Evolutionary conservation across 305 asterid genomes (phyloP).

Genomic region (Fraxinus latifolia): DNA sequence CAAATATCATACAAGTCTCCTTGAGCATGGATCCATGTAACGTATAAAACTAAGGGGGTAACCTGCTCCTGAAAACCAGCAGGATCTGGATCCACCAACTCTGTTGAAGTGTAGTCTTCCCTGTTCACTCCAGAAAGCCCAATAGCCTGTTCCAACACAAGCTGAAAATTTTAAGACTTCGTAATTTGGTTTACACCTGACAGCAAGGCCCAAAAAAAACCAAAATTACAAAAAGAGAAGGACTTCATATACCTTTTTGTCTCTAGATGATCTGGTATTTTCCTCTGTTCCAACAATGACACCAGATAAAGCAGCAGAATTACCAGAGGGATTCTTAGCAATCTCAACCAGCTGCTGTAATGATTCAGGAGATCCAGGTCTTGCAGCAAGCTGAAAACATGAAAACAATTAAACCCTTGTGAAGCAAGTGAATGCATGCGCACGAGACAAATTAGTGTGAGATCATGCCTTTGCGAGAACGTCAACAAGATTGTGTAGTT

Average conservation of each 20-base stretch:
- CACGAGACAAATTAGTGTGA: constrained; percentile 15
- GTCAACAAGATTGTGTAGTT: constrained; percentile 91
- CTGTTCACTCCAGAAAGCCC: constrained; percentile 48
- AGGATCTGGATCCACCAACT: constrained; percentile 66
- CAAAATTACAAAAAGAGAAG: not conserved
- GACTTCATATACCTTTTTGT: constrained; percentile 62
- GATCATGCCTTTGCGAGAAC: constrained; percentile 74
- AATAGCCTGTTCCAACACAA: constrained; percentile 46
- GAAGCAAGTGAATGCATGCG: not conserved
- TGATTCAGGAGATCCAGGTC: constrained; percentile 98
- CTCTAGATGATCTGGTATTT: constrained; percentile 47
- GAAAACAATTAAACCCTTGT: constrained; percentile 26
- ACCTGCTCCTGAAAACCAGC: constrained; percentile 81
- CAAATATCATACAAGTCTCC: not conserved
- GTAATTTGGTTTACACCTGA: constrained; percentile 6
- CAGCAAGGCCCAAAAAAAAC: not conserved
- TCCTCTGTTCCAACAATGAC: constrained; percentile 66
- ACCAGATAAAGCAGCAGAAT: constrained; percentile 49
- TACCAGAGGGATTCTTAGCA: constrained; percentile 76
- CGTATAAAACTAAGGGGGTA: not conserved
- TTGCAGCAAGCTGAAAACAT: constrained; percentile 71
- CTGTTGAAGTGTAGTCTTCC: constrained; percentile 56
- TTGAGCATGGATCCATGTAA: not conserved
- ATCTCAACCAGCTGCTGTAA: constrained; percentile 89
- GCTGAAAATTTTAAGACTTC: not conserved